A percentile compares a stretch with the other conserved stretches of the same genome.
phyloP scores from a whole-genome alignment of 1,284 basidiomycete genomes.

The Amylostereum chailletii region DNA sequence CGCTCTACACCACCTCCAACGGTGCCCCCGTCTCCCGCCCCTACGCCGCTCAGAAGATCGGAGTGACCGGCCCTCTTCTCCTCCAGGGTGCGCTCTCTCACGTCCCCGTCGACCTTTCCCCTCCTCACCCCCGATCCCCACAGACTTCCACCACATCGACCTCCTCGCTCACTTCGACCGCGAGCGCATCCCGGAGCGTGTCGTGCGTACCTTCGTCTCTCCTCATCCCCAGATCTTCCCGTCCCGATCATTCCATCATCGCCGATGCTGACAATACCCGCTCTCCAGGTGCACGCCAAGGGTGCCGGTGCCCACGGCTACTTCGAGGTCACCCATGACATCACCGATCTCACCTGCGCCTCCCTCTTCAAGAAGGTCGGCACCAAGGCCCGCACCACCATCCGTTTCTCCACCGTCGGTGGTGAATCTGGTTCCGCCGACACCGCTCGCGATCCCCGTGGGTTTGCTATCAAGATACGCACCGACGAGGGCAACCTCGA shows the following conservation, averaged over 20 bases:
- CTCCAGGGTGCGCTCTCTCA: conserved; percentile 56
- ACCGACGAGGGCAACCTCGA: conserved; percentile 89
- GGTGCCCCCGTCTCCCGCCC: conserved; percentile 69
- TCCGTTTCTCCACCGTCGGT: conserved; percentile 84
- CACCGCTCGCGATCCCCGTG: conserved; percentile 87
- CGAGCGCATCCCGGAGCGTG: conserved; percentile 93
- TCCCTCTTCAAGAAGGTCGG: conserved; percentile 65
- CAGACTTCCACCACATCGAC: conserved; percentile 86
- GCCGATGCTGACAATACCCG: neutral
- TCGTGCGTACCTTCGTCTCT: conserved; percentile 37
- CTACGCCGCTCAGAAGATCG: conserved; percentile 72
- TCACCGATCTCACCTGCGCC: conserved; percentile 75
- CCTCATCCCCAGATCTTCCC: conserved; percentile 2
- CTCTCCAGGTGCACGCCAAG: conserved; percentile 67
- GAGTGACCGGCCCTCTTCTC: conserved; percentile 72
- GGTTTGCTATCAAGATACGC: conserved; percentile 86
- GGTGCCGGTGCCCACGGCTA: conserved; percentile 89
- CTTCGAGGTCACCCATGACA: conserved; percentile 80
- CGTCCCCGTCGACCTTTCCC: neutral
- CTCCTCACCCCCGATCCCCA: conserved; percentile 1
- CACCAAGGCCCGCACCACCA: conserved; percentile 62
- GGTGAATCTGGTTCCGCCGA: conserved; percentile 86
- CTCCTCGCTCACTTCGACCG: conserved; percentile 87
- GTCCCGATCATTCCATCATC: neutral
- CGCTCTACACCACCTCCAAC: conserved; percentile 77